These are phyloP conservation scores for Suillus plorans DNA, from an alignment of 768 basidiomycete species.

Conservation along the genomic window DNA sequence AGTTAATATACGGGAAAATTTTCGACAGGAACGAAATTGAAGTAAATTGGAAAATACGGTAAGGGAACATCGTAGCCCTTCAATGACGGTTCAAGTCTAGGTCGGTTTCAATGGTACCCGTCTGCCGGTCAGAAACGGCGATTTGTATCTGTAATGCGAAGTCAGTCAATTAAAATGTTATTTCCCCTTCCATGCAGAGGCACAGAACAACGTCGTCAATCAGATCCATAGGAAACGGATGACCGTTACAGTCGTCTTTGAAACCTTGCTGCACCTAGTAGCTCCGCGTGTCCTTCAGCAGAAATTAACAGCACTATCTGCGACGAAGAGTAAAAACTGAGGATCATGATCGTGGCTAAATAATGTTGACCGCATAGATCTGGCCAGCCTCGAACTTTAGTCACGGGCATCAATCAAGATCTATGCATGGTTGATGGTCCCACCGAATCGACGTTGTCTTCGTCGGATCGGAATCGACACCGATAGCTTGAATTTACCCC, in stretches of 20 bases:
- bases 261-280: not conserved
- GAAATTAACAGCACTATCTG: not conserved
- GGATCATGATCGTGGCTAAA: not conserved
- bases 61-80: slow-evolving; percentile 33
- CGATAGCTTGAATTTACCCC: not conserved
- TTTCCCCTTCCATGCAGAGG: not conserved
- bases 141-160: not conserved
- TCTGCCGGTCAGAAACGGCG: not conserved
- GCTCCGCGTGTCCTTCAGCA: not conserved
- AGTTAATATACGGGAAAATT: slow-evolving; percentile 53
- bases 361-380: not conserved
- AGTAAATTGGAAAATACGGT: slow-evolving; percentile 87
- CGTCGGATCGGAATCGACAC: not conserved
- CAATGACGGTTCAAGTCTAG: slow-evolving; percentile 9
- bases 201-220: not conserved
- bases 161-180: not conserved
- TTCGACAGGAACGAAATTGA: slow-evolving; percentile 65
- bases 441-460: not conserved
- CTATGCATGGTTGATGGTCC: not conserved
- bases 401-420: not conserved
- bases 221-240: not conserved
- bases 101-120: not conserved
- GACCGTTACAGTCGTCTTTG: not conserved
- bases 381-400: not conserved
- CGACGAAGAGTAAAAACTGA: not conserved